phyloP scores from a whole-genome alignment of 768 basidiomycete species.

The Mycena belliarum region DNA sequence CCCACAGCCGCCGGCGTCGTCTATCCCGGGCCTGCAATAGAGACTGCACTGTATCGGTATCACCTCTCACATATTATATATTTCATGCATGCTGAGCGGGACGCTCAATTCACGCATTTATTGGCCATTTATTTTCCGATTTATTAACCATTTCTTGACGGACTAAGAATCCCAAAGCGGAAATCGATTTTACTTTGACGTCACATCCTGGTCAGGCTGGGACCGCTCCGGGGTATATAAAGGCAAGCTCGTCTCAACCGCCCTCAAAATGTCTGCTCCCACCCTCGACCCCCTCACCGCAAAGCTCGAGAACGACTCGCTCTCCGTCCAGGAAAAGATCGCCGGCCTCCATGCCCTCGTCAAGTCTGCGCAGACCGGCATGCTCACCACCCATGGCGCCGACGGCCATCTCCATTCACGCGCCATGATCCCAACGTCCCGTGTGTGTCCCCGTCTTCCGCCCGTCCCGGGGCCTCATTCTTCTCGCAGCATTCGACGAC shows the following conservation, averaged over 20 bases:
- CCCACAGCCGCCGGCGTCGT: constrained; percentile 45
- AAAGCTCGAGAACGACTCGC: constrained; percentile 58
- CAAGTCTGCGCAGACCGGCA: constrained; percentile 63
- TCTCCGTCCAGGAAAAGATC: constrained; percentile 68
- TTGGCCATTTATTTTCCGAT: no score
- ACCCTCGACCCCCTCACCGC: constrained; percentile 74
- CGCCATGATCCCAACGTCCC: constrained; percentile 74
- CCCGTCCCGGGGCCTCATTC: not conserved
- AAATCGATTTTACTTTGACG: not conserved
- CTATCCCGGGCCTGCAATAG: constrained; percentile 51
- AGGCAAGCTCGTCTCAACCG: not conserved
- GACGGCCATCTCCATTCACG: constrained; percentile 76
- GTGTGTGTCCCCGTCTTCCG: constrained; percentile 38
- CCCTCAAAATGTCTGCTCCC: constrained; percentile 24
- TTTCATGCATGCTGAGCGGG: not conserved
- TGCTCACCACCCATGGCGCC: constrained; percentile 73
- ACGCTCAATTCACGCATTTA: no score
- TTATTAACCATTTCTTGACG: no score
- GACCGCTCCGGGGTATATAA: not conserved
- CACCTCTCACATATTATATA: constrained; percentile 29
- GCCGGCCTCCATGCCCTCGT: constrained; percentile 67
- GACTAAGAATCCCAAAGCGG: no score
- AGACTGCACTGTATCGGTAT: constrained; percentile 29
- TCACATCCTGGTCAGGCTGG: not conserved
- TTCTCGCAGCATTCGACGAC: constrained; percentile 40